Evolutionary conservation across 2,329 filamentous ascomycete genomes (phyloP).

Genomic region (Colletotrichum cuscutae): DNA sequence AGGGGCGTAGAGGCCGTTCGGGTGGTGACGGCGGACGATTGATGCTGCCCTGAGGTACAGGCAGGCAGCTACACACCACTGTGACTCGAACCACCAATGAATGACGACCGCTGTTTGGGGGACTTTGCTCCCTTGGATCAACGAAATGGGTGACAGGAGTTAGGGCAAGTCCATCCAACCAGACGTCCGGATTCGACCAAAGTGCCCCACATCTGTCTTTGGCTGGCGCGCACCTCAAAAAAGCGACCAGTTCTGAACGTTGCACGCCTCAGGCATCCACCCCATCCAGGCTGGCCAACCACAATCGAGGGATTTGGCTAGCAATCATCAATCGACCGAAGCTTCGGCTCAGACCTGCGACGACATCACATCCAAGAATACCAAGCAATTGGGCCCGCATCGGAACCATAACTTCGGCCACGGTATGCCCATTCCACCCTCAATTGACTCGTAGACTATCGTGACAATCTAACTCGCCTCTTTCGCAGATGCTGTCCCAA

Average conservation of each 20-base stretch:
- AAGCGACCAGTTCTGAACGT: not conserved
- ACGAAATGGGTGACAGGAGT: not conserved
- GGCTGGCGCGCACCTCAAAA: not conserved
- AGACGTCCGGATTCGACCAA: not conserved
- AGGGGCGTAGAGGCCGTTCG: not conserved
- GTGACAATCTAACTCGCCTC: not conserved
- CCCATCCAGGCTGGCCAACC: slow-evolving; percentile 16
- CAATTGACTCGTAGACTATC: not conserved
- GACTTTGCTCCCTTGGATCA: not conserved
- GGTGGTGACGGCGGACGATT: not conserved
- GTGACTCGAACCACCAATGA: not conserved
- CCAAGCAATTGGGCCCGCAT: slow-evolving; percentile 43
- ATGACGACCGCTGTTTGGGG: not conserved
- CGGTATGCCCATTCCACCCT: slow-evolving; percentile 39
- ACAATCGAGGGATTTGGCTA: slow-evolving; percentile 36
- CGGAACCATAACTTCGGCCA: slow-evolving; percentile 47
- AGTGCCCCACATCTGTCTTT: not conserved
- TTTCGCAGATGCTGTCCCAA: slow-evolving; percentile 68
- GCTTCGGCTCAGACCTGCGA: slow-evolving; percentile 37
- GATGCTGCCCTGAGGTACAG: not conserved
- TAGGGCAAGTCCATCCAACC: not conserved
- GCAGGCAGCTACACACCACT: not conserved
- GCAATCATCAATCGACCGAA: slow-evolving; percentile 37
- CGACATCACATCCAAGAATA: slow-evolving; percentile 37
- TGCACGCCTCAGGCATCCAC: slow-evolving; percentile 47